phyloP scores from a whole-genome alignment of 2,329 filamentous ascomycete genomes.

The Pseudogymnoascus sp. region DNA sequence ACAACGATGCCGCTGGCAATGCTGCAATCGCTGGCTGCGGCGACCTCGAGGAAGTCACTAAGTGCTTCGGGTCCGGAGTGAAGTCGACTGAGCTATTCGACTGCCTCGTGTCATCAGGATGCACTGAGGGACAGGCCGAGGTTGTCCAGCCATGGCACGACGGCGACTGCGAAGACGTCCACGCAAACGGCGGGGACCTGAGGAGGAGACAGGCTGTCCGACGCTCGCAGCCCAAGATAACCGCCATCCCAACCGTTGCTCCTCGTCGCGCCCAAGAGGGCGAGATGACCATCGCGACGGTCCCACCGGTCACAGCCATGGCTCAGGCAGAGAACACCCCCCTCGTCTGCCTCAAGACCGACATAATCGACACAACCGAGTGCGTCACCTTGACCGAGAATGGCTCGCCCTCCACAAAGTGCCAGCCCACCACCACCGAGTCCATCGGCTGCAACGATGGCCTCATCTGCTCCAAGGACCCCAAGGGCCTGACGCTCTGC shows the following conservation, averaged over 20 bases:
- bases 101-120: background rate
- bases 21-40: background rate
- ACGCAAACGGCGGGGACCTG: background rate
- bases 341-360: background rate
- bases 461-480: background rate
- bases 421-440: background rate
- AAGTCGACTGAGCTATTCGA: background rate
- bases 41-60: background rate
- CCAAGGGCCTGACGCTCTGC: background rate
- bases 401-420: background rate
- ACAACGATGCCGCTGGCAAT: background rate
- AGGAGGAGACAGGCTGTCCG: background rate
- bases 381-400: background rate
- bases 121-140: background rate
- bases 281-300: background rate
- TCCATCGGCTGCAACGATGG: slow-evolving; percentile 1
- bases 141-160: background rate
- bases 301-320: background rate
- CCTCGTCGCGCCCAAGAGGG: background rate
- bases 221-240: background rate
- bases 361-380: background rate
- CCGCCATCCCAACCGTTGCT: background rate
- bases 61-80: background rate
- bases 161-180: background rate
- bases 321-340: background rate